These are phyloP conservation scores for Brassica nigra DNA, from an alignment of 345 rosid genomes.

Conservation along the genomic window DNA sequence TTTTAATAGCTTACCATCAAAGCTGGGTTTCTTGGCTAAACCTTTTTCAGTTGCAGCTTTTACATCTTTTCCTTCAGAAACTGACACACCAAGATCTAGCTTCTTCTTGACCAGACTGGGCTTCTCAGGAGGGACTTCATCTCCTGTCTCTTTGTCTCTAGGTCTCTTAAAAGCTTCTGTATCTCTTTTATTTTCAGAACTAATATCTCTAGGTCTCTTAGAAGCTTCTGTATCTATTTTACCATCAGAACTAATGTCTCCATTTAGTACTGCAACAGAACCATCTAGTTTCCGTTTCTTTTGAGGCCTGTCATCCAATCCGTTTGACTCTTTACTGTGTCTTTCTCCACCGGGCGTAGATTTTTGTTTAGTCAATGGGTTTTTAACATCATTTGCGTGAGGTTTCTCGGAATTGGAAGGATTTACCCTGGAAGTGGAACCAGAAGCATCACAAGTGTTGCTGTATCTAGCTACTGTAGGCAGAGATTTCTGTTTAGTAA, in stretches of 20 bases:
- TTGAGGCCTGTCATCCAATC: constrained; percentile 45
- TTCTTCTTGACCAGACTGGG: constrained; percentile 25
- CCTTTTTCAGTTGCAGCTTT: constrained; percentile 35
- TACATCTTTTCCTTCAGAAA: constrained; percentile 23
- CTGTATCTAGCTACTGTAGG: constrained; percentile 13
- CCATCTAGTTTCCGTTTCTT: constrained; percentile 58
- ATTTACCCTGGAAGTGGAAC: constrained; percentile 2
- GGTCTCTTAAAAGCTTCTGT: constrained; percentile 18
- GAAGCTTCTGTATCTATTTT: neutral
- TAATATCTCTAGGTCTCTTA: constrained; percentile 27
- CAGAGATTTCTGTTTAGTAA: constrained; percentile 26
- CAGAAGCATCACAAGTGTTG: constrained; percentile 23
- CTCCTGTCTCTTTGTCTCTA: constrained; percentile 20
- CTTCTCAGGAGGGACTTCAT: constrained; percentile 18
- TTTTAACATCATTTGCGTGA: constrained; percentile 19
- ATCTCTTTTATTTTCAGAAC: neutral
- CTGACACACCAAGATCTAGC: constrained; percentile 22
- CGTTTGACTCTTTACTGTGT: constrained; percentile 35
- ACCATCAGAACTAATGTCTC: constrained; percentile 23
- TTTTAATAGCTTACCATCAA: constrained; percentile 42
- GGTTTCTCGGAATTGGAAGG: neutral
- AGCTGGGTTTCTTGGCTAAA: constrained; percentile 38
- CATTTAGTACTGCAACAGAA: constrained; percentile 31
- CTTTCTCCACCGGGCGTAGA: constrained; percentile 36
- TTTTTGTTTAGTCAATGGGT: constrained; percentile 31